Evolutionary conservation across 2,329 filamentous ascomycete species (phyloP).

Genomic region (Paracoccidioides lutzii): DNA sequence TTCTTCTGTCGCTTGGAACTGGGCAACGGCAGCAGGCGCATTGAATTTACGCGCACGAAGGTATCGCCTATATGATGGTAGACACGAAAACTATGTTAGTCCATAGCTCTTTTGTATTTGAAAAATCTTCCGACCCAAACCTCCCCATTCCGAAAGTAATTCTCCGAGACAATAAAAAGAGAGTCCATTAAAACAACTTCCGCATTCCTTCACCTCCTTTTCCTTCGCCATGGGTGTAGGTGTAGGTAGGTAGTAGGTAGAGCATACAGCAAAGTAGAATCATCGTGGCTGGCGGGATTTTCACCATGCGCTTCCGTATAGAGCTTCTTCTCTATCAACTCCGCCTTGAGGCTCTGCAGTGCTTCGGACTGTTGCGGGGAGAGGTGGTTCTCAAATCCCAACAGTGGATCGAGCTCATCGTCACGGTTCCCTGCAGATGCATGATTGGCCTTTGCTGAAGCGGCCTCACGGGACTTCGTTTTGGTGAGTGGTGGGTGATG

Average conservation of each 20-base stretch:
- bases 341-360: slow-evolving; percentile 57
- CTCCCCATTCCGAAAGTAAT: too few relatives aligned
- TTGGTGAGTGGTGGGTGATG: background rate
- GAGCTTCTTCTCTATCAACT: slow-evolving; percentile 51
- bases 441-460: slow-evolving; percentile 1
- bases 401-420: slow-evolving; percentile 4
- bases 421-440: background rate
- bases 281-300: slow-evolving; percentile 32
- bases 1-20: slow-evolving; percentile 79
- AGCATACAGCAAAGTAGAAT: slow-evolving; percentile 37
- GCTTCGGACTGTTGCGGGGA: slow-evolving; percentile 53
- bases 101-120: background rate
- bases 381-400: slow-evolving; percentile 69
- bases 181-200: too few relatives aligned
- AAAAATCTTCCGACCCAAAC: too few relatives aligned
- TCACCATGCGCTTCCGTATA: slow-evolving; percentile 26
- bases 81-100: background rate
- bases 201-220: too few relatives aligned
- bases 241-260: slow-evolving; percentile 4
- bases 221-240: background rate
- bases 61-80: slow-evolving; percentile 50
- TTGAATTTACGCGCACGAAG: slow-evolving; percentile 74
- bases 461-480: background rate
- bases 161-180: too few relatives aligned
- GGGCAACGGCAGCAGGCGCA: slow-evolving; percentile 60